Percentiles rank a stretch among this genome's conserved stretches.
phyloP scores from a whole-genome alignment of 2,329 filamentous ascomycete species.

The Pleoardoris graminearum region DNA sequence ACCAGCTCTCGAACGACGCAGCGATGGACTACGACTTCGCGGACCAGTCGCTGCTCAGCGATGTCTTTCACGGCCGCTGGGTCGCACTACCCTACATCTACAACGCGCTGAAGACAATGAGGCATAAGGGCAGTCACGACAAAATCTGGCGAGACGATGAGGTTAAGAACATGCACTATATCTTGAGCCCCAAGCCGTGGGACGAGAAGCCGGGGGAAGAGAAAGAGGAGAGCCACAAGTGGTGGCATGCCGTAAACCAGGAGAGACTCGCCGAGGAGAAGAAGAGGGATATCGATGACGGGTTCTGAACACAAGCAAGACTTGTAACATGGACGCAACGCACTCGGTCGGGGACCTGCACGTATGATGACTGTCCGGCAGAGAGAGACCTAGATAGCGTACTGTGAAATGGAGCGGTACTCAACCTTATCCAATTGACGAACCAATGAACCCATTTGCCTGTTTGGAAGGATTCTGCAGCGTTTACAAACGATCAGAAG shows the following conservation, averaged over 20 bases:
- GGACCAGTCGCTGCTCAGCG: constrained; percentile 62
- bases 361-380: neutral
- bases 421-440: neutral
- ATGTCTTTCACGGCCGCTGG: constrained; percentile 62
- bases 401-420: no score
- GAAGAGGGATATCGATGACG: constrained; percentile 54
- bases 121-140: constrained; percentile 59
- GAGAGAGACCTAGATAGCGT: no score
- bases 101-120: constrained; percentile 64
- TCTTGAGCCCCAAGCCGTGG: constrained; percentile 66
- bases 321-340: neutral
- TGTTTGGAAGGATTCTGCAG: neutral
- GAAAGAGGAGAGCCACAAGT: constrained; percentile 56
- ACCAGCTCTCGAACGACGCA: constrained; percentile 51
- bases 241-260: constrained; percentile 61
- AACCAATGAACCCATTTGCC: no score
- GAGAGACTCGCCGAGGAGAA: constrained; percentile 56
- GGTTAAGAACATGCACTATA: constrained; percentile 67
- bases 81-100: constrained; percentile 63
- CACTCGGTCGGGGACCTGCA: neutral
- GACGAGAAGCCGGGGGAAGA: constrained; percentile 55
- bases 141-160: constrained; percentile 63
- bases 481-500: neutral
- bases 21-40: constrained; percentile 61
- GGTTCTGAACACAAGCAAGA: constrained; percentile 45